Percentiles rank a stretch among this genome's conserved stretches.
phyloP scores from a whole-genome alignment of 352 stramenopile species.

The Phytophthora hibernalis region DNA sequence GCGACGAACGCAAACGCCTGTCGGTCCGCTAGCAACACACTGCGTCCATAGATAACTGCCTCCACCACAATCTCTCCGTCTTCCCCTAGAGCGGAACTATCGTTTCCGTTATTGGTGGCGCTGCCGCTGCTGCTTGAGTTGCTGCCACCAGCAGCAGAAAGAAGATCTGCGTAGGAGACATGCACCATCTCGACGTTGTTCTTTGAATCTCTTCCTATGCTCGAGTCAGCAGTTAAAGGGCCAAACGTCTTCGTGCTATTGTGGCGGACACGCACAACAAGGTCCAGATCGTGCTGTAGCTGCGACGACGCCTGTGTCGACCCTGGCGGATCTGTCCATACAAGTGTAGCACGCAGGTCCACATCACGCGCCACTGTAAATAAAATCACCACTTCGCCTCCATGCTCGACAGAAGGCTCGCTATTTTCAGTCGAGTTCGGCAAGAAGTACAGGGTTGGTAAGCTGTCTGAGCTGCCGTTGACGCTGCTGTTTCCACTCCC shows the following conservation, averaged over 20 bases:
- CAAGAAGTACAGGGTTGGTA: slow-evolving; percentile 70
- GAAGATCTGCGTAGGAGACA: slow-evolving; percentile 70
- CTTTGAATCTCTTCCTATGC: slow-evolving; percentile 63
- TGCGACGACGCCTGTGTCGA: slow-evolving; percentile 66
- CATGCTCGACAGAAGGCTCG: slow-evolving; percentile 60
- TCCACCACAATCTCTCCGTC: slow-evolving; percentile 79
- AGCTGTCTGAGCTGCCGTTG: slow-evolving; percentile 16
- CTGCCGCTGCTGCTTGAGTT: slow-evolving; percentile 26
- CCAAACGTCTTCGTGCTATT: slow-evolving; percentile 65
- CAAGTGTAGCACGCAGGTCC: slow-evolving; percentile 72
- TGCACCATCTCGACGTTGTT: slow-evolving; percentile 90
- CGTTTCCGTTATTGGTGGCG: slow-evolving; percentile 25
- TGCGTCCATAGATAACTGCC: slow-evolving; percentile 70
- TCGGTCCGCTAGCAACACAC: slow-evolving; percentile 57
- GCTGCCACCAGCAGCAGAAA: slow-evolving; percentile 44
- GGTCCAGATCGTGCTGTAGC: slow-evolving; percentile 83
- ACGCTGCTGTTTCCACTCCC: slow-evolving; percentile 18
- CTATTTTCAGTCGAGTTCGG: slow-evolving; percentile 73
- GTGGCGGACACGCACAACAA: slow-evolving; percentile 70
- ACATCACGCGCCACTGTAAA: slow-evolving; percentile 73
- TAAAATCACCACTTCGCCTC: slow-evolving; percentile 68
- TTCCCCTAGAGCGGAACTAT: slow-evolving; percentile 36
- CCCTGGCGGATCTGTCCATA: slow-evolving; percentile 82
- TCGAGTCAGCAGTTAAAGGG: slow-evolving; percentile 60
- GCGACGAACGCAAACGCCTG: slow-evolving; percentile 84